These are phyloP conservation scores for Sphagnum fallax DNA, from an alignment of 228 moss, liverwort and hornwort species.

Conservation along the genomic window DNA sequence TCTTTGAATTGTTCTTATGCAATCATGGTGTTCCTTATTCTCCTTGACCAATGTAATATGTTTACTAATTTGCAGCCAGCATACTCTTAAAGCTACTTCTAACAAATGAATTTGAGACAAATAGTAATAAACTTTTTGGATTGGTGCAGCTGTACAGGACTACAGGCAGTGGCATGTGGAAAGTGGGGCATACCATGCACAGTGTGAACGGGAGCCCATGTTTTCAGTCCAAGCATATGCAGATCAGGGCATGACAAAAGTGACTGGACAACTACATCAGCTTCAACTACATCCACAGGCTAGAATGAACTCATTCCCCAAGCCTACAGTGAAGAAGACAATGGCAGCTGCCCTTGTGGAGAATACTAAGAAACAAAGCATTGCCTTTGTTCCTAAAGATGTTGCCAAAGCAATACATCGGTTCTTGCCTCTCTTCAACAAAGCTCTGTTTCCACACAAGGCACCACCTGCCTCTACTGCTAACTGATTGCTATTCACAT, in stretches of 20 bases:
- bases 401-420: conserved; percentile 54
- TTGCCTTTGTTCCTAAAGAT: conserved; percentile 65
- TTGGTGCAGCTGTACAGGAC: conserved; percentile 59
- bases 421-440: conserved; percentile 62
- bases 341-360: conserved; percentile 82
- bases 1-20: too few relatives aligned
- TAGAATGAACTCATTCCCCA: conserved; percentile 9
- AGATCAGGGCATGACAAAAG: conserved; percentile 19
- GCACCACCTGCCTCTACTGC: conserved; percentile 62
- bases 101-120: background rate
- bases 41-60: too few relatives aligned
- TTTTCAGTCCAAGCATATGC: conserved; percentile 33
- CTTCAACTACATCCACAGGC: background rate
- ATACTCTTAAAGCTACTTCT: background rate
- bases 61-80: too few relatives aligned
- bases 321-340: conserved; percentile 47
- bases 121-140: background rate
- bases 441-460: conserved; percentile 68
- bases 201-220: conserved; percentile 48
- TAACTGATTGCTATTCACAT: conserved; percentile 72
- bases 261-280: conserved; percentile 16
- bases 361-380: conserved; percentile 63
- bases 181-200: conserved; percentile 27
- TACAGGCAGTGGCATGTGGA: conserved; percentile 46
- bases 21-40: too few relatives aligned